phyloP scores from a whole-genome alignment of 352 stramenopile genomes.

The Phytopythium chamaehyphon region DNA sequence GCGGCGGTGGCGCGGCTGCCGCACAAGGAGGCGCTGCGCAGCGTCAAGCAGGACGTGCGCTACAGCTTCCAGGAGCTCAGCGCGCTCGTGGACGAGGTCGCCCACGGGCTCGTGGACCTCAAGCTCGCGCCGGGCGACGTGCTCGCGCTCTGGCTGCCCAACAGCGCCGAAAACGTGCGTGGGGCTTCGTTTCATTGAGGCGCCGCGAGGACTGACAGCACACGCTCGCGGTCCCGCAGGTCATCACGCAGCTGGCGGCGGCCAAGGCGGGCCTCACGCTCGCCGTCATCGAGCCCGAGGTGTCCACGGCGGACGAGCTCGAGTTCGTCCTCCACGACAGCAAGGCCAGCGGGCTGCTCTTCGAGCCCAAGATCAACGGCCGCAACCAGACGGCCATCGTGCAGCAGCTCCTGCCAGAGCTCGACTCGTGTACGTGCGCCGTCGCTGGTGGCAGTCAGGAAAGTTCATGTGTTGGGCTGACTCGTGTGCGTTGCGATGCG shows the following conservation, averaged over 20 bases:
- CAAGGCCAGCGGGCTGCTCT: conserved; percentile 73
- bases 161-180: conserved; percentile 73
- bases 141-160: conserved; percentile 82
- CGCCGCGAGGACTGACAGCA: too few species aligned
- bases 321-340: conserved; percentile 80
- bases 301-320: conserved; percentile 70
- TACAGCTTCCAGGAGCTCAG: conserved; percentile 87
- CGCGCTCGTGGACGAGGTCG: conserved; percentile 64
- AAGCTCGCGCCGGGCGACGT: conserved; percentile 70
- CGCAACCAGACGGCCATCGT: conserved; percentile 76
- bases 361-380: conserved; percentile 77
- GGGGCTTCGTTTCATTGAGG: neutral
- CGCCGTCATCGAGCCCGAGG: conserved; percentile 72
- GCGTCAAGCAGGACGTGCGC: conserved; percentile 78
- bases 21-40: conserved; percentile 85
- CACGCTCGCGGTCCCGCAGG: conserved; percentile 12
- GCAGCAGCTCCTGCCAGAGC: conserved; percentile 67
- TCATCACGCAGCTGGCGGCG: conserved; percentile 79
- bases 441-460: neutral
- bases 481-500: conserved; percentile 2
- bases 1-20: conserved; percentile 71
- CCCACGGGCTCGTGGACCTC: conserved; percentile 72
- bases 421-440: conserved; percentile 53
- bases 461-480: too few species aligned
- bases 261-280: conserved; percentile 81